Percentiles rank a stretch among this genome's conserved stretches.
Conservation (phyloP, 108 stramenopile species). For the Heterococcus sp. region DNA sequence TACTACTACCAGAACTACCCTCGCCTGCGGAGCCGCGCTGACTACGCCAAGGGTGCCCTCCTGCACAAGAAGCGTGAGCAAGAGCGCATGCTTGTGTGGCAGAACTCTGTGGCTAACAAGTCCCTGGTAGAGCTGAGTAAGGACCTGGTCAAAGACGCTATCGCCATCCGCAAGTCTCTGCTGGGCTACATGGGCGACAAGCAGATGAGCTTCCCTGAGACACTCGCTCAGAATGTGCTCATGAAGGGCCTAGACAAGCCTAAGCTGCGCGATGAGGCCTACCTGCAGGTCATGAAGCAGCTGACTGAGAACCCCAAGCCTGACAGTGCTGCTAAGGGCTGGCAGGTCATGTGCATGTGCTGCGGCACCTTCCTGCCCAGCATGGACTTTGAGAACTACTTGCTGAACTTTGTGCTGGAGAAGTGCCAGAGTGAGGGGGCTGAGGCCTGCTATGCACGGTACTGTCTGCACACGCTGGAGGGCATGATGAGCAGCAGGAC, state of each 20-base stretch:
- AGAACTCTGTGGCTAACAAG: constrained; percentile 57
- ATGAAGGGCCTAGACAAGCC: constrained; percentile 62
- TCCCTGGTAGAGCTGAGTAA: constrained; percentile 56
- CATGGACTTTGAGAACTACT: constrained; percentile 62
- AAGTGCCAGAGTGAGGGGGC: constrained; percentile 50
- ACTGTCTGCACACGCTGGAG: constrained; percentile 63
- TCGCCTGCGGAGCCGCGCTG: constrained; percentile 55
- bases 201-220: constrained; percentile 67
- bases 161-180: constrained; percentile 61
- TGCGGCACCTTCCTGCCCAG: constrained; percentile 65
- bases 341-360: constrained; percentile 72
- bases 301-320: constrained; percentile 62
- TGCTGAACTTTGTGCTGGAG: constrained; percentile 62
- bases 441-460: constrained; percentile 61
- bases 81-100: constrained; percentile 60
- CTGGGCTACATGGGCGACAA: constrained; percentile 70
- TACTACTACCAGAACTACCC: constrained; percentile 60
- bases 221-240: constrained; percentile 65
- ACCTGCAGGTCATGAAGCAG: constrained; percentile 57
- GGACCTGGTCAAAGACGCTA: constrained; percentile 57
- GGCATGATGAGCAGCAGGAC: constrained; percentile 61
- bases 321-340: constrained; percentile 57
- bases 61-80: constrained; percentile 60
- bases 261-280: constrained; percentile 59
- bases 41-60: constrained; percentile 58